Base-by-base conservation (phyloP, 805 yeast genomes). In the Ogataea ramenticola region DNA sequence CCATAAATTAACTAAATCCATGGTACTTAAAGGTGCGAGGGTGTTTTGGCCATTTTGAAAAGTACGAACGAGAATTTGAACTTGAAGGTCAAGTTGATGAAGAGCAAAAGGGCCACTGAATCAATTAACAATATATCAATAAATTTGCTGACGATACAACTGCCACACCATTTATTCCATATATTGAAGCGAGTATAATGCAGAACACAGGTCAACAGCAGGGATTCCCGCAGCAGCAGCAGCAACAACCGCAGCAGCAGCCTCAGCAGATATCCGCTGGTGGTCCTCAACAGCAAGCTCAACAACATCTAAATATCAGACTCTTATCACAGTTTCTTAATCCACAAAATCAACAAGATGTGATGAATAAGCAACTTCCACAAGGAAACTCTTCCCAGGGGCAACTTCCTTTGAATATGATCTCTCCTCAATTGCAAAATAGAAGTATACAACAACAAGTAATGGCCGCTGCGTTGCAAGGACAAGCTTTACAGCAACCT, bases 381-480 rank as follows among this genome's bases (percentile, higher is more conserved):
- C 39, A 38, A 36, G 12, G 29, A 36, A 32, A 7, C 12, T 22
- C 29, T 16, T n/a, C 27, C 10, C 26, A 21, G 27, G 39, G 41
- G 8, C 52, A 49, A 26, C 33, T 53, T 22, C 60, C 60, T 1
- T 36, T 59, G 24, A 57, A 61, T 15, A 52, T 62, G 61, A 53
- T 62, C 56, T 62, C 68, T 15, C 66, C 67, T 1, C 66, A 61
- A 44, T 40, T 56, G 11, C 66, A 61, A 43, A 60, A 56, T 44
- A 49, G 65, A 41, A 50, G 55, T 15, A 43, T 60, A 17, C 45
- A 44, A 27, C 49, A 44, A 24, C 50, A 48, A 39, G n/a, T 11
- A 29, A 4, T 11, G 32, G n/a, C 12, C 12, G 32, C n/a, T 14
- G n/a, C 12, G 4, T 41, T 40, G 22, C 48, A 42, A 38, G 46